Evolutionary conservation across 441 rosid genomes (phyloP).

Genomic region (Macaranga tanarius): DNA sequence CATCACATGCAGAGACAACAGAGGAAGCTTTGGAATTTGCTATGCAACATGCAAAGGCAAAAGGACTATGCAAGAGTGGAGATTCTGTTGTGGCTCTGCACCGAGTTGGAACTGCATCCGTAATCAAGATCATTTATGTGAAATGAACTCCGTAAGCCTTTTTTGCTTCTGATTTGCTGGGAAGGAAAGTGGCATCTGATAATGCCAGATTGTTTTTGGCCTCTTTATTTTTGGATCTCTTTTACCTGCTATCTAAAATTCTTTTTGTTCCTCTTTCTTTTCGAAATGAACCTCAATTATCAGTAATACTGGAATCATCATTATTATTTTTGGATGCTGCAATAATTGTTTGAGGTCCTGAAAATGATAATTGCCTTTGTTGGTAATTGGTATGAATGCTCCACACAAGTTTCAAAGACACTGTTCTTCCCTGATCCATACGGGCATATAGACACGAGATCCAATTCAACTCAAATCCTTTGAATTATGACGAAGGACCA

Average conservation of each 20-base stretch:
- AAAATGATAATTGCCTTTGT: background rate
- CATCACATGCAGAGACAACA: slow-evolving; percentile 82
- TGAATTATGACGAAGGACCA: too few relatives aligned
- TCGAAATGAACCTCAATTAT: background rate
- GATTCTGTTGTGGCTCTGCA: slow-evolving; percentile 89
- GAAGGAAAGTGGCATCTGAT: background rate
- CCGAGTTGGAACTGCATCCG: slow-evolving; percentile 77
- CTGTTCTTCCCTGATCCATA: too few relatives aligned
- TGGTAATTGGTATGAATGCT: too few relatives aligned
- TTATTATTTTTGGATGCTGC: background rate
- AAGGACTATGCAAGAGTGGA: slow-evolving; percentile 68
- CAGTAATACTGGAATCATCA: background rate
- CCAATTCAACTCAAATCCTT: too few relatives aligned
- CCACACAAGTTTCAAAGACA: too few relatives aligned
- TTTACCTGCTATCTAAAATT: background rate
- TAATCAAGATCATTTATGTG: slow-evolving; percentile 85
- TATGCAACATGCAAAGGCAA: slow-evolving; percentile 56
- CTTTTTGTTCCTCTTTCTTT: too few relatives aligned
- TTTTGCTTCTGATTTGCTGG: too few relatives aligned
- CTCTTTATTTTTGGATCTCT: background rate
- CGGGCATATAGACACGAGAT: too few relatives aligned
- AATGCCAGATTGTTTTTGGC: background rate
- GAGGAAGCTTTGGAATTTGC: slow-evolving; percentile 81
- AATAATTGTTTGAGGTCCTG: background rate
- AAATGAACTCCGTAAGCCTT: slow-evolving; percentile 36